Percentiles rank a stretch among this genome's conserved stretches.
Conservation (phyloP, 2,329 filamentous ascomycete species). For the Thelonectria rubi region DNA sequence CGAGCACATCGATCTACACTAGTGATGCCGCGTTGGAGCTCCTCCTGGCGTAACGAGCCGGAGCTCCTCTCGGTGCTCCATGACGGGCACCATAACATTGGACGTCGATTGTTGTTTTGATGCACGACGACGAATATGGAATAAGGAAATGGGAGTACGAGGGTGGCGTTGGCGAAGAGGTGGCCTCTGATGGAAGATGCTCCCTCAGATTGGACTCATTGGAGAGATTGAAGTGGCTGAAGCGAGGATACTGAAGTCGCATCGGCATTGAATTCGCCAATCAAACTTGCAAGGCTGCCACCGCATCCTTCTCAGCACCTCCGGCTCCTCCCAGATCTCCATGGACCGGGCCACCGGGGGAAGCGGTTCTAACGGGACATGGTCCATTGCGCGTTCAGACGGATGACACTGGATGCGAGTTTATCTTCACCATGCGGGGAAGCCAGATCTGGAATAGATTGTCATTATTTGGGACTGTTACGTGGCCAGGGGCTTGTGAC, state of each 20-base stretch:
- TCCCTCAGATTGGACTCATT: background rate
- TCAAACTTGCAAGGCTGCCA: too few relatives aligned
- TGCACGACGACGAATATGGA: background rate
- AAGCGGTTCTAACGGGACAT: background rate
- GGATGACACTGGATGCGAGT: background rate
- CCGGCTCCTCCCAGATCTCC: background rate
- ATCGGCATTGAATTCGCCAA: too few relatives aligned
- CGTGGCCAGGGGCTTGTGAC: too few relatives aligned
- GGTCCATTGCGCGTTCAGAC: background rate
- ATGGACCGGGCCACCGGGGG: background rate
- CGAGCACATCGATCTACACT: background rate
- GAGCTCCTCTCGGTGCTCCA: conserved; percentile 5
- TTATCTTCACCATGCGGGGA: background rate
- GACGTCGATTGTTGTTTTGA: background rate
- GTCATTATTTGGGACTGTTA: background rate
- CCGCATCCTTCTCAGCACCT: background rate
- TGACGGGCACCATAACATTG: background rate
- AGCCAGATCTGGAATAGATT: background rate
- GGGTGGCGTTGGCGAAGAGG: too few relatives aligned
- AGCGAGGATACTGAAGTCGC: too few relatives aligned
- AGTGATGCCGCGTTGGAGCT: conserved; percentile 1
- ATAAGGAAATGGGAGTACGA: background rate
- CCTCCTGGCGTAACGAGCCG: background rate
- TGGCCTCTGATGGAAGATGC: background rate
- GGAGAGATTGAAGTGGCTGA: too few relatives aligned